Evolutionary conservation across 2,329 filamentous ascomycete species (phyloP), one percentile per base, ranked within the genome.

Genomic region (Alternaria viburni): DNA sequence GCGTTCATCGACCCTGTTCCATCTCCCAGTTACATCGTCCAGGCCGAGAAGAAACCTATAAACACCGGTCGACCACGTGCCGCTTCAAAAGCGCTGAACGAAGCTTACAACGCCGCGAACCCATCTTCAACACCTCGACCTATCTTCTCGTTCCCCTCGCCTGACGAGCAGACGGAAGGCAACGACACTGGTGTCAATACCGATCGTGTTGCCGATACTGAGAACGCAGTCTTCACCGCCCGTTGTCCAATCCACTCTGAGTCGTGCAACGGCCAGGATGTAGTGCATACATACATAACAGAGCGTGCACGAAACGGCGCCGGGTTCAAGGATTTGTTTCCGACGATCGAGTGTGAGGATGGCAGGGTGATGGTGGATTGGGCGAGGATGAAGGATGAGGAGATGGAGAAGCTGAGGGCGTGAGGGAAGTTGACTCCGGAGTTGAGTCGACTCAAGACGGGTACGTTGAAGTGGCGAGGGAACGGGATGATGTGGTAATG

Each of bases 301-400:
- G 47, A 71, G 61, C 17, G 43, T 4, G 47, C 26, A 7, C 41
- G 44, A 7, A 13, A 45, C 19, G 41, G 17, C 0, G 23, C n/a
- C 0, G 73, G 71, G 0, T 74, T 77, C 43, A 52, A 32, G n/a
- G 71, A 71, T 1, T 15, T 54, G 13, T 67, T 70, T 23, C 73
- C 75, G 2, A 30, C 67, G 41, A 45, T 73, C 4, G 11, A 57
- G 28, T 49, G 59, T 12, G 46, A 19, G 2, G 65, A 56, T 5
- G 70, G 58, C 1, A 60, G 72, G 47, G 36, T 58, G 4, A 74
- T 77, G 67, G 56, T 76, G 2, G 72, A 77, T 54, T 77, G 74
- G 75, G 17, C 15, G 13, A 51, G 11, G 55, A 17, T 77, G 32
- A 21, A 67, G 56, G 17, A 55, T 19, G 67, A 76, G 66, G 70